These are phyloP conservation scores for Kitagawia praeruptora DNA, from an alignment of 129 eudicot species.

Conservation along the genomic window DNA sequence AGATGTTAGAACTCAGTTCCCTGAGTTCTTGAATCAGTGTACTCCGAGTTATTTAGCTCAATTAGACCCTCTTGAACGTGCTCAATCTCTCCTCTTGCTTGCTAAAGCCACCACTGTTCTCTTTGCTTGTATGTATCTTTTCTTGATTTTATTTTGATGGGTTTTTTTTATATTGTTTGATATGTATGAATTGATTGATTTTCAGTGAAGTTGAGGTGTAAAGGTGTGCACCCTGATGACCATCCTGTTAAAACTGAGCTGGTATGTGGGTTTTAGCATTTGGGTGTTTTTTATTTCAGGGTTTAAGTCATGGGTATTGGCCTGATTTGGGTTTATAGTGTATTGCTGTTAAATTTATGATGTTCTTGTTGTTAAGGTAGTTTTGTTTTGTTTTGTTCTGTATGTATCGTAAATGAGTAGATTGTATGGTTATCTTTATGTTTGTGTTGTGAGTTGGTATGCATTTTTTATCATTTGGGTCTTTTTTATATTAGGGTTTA, in stretches of 20 bases:
- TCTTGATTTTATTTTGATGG: not conserved
- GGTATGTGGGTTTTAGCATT: conserved; percentile 24
- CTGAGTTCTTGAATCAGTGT: conserved; percentile 51
- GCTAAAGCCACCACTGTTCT: conserved; percentile 72
- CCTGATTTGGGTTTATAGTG: not conserved
- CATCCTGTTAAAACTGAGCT: conserved; percentile 81
- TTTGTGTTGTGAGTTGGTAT: conserved; percentile 38
- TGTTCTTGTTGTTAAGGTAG: not conserved
- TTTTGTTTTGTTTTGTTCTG: not conserved
- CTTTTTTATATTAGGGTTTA: not conserved
- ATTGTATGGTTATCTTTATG: not conserved
- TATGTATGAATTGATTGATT: conserved; percentile 6
- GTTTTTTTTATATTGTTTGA: not conserved
- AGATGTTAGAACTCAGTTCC: conserved; percentile 42
- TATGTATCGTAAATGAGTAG: not conserved
- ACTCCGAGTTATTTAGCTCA: conserved; percentile 34
- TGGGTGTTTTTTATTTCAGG: not conserved
- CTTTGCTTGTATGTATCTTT: conserved; percentile 31
- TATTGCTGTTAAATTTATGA: not conserved
- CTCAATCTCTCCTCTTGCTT: conserved; percentile 56
- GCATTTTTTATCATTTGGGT: conserved; percentile 1
- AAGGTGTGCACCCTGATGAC: conserved; percentile 73
- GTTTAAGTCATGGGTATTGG: not conserved
- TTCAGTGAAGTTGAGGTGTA: conserved; percentile 82
- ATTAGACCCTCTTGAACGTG: conserved; percentile 68